Evolutionary conservation across 2,329 filamentous ascomycete species (phyloP), one percentile per base, ranked within the genome.

Genomic region (Passalora sequoiae): DNA sequence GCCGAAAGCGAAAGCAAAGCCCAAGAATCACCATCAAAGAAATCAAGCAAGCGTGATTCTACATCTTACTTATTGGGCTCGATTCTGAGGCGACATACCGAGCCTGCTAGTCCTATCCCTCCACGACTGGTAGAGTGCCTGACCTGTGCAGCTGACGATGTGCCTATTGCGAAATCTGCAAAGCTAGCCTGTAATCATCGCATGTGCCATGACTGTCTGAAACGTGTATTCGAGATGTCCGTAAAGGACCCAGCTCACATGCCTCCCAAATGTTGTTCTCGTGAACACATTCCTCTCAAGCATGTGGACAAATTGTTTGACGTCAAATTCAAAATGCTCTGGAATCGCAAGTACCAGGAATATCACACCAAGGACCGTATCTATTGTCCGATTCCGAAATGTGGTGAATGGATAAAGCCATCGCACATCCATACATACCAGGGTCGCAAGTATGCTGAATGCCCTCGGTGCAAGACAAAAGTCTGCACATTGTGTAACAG

Each of bases 331-430:
- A 91, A 92, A 68, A 78, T 73, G 53, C 72, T 72, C 1, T 94
- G 87, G 86, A 91, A 92, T 61, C 76, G 75, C 45, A 91, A 88
- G 58, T 92, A 83, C 59, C 73, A 81, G 55, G 86, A 94, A 61
- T 86, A 79, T 57, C 83, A 83, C 4, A 82, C 83, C 1, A 78
- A 76, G 38, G 86, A 86, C 60, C 79, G 84, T 32, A 73, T 89
- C 25, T 91, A 91, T 63, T 94, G 89, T 55, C 85, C 87, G 0
- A 74, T 73, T 1, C 74, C 75, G 40, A 75, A 75, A 31, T 95
- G 89, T 58, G 84, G 84, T 19, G 78, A 86, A 60, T 88, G 83
- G 83, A 89, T 94, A 63, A 81, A 79, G 56, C 85, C 86, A 2
- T 75, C 74, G 15, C 74, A 84, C 56, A 83, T 89, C 33, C 74